Conservation (phyloP, 345 rosid genomes). For the Melaleuca quinquenervia region DNA sequence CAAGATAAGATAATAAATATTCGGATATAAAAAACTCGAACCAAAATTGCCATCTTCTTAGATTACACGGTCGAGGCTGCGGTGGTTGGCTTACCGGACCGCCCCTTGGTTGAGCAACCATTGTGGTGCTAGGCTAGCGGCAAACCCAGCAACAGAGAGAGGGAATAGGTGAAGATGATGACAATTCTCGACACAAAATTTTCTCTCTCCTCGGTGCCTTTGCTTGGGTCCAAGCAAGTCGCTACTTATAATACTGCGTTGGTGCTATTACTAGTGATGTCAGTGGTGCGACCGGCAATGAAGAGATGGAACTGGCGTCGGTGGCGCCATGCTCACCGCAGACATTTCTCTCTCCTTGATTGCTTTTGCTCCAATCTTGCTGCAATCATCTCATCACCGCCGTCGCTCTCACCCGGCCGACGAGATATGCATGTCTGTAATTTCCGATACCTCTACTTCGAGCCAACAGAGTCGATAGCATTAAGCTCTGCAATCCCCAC, state of each 20-base stretch:
- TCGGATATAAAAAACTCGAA: accelerated
- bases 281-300: no score
- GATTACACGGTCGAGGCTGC: accelerated
- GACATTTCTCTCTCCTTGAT: accelerated
- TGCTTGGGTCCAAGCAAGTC: no score
- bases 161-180: background rate
- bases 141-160: background rate
- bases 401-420: accelerated
- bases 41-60: background rate
- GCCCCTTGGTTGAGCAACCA: background rate
- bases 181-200: background rate
- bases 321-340: background rate
- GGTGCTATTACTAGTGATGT: accelerated
- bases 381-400: accelerated
- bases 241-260: background rate
- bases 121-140: accelerated
- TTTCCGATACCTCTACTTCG: background rate
- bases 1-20: background rate
- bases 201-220: background rate
- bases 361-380: background rate
- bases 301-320: accelerated
- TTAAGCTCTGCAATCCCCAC: background rate
- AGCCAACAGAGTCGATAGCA: background rate
- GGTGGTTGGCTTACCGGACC: accelerated
- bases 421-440: background rate